Base-by-base conservation (phyloP, 2,329 filamentous ascomycete genomes). In the Neoscytalidium dimidiatum region DNA sequence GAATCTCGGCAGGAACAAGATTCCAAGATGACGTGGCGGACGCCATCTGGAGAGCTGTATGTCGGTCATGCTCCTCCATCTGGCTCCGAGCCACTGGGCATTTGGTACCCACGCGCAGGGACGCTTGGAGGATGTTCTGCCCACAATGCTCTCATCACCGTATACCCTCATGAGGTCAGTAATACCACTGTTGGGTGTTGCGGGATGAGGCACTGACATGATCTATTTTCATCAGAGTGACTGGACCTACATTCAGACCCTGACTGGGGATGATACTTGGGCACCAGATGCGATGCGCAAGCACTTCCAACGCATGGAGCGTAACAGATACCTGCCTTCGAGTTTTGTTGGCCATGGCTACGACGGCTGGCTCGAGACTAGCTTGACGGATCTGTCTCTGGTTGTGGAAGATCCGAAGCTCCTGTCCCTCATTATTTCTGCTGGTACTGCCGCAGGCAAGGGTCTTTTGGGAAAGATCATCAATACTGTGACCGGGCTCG, bases 251-350 rank as follows among this genome's bases (percentile, higher is more conserved):
- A 84, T 90, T 63, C 82, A 82, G 1, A 74, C 75, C 13, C 70
- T 88, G 21, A 90, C 88, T 2, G 86, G 87, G 3, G 88, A 90
- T 69, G 68, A 74, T 1, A 85, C 84, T 0, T 90, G 87, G 87
- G 75, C 77, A 0, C 76, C 86, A 0, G 75, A 76, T 0, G 86
- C 85, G 65, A 88, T 90, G 86, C 79, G 85, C 65, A 75, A 81
- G 64, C 85, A 87, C 74, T 87, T 85, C 60, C 70, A 77, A 26
- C 80, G 79, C 67, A 69, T 88, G 58, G 86, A 89, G 73, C 77
- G 81, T 58, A 84, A 84, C 77, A 70, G 78, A 5, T 86, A 88
- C 72, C 76, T 86, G 1, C 78, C 71, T 62, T 67, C 72, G 61
- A 51, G 48, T 29, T 23, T 57, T 23, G 35, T 48, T 33, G 86